These are phyloP conservation scores for Tuber calosporum DNA, from an alignment of 495 filamentous ascomycete genomes.

Conservation along the genomic window DNA sequence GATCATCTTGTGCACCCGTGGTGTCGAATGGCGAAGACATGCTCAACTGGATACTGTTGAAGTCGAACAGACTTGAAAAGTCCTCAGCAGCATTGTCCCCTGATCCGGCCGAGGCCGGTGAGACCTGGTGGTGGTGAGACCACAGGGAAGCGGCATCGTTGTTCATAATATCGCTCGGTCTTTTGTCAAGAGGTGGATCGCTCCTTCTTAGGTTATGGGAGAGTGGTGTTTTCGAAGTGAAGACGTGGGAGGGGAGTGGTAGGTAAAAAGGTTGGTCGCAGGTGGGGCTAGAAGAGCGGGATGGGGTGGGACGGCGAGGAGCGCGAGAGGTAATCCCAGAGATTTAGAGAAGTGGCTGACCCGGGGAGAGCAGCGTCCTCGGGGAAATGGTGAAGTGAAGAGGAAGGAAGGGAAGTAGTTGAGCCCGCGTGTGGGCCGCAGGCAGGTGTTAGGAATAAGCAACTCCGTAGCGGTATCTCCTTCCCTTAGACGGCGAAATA, in stretches of 20 bases:
- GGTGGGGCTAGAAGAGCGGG: slow-evolving; percentile 25
- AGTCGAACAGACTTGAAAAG: slow-evolving; percentile 41
- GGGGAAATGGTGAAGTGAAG: neutral
- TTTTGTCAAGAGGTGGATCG: slow-evolving; percentile 11
- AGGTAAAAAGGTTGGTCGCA: slow-evolving; percentile 12
- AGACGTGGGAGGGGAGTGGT: slow-evolving; percentile 10
- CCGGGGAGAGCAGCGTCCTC: neutral
- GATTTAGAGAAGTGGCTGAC: slow-evolving; percentile 11
- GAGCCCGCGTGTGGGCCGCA: slow-evolving; percentile 43
- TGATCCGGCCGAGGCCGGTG: slow-evolving; percentile 18
- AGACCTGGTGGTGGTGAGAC: slow-evolving; percentile 27
- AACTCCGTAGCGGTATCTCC: slow-evolving; percentile 29
- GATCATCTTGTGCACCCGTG: slow-evolving; percentile 19
- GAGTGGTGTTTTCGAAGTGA: slow-evolving; percentile 7
- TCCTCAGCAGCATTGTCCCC: slow-evolving; percentile 27
- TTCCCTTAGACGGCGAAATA: slow-evolving; percentile 21
- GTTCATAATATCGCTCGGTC: slow-evolving; percentile 30
- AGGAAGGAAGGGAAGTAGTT: slow-evolving; percentile 8
- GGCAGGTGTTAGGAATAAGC: slow-evolving; percentile 32
- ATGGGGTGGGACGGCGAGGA: slow-evolving; percentile 10
- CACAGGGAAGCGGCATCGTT: slow-evolving; percentile 35
- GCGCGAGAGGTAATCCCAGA: slow-evolving; percentile 9
- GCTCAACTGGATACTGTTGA: slow-evolving; percentile 32
- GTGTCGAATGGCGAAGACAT: slow-evolving; percentile 37
- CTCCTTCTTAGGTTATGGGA: slow-evolving; percentile 16